Base-by-base conservation (phyloP, 768 basidiomycete species). In the Trametes cubensis region DNA sequence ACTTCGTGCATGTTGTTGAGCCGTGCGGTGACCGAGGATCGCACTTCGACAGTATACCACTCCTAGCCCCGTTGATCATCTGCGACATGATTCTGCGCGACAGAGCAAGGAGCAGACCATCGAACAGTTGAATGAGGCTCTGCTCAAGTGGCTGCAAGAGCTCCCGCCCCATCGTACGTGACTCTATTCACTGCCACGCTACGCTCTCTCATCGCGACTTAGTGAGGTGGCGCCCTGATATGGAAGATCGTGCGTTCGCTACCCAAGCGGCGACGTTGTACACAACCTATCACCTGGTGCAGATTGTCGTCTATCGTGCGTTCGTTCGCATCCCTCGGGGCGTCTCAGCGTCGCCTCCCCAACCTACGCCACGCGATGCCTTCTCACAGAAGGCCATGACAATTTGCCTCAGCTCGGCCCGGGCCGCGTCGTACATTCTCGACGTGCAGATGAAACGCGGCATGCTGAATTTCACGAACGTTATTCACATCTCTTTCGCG, bases 221-320 rank as follows among this genome's bases (percentile, higher is more conserved):
- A 79, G 78, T 79, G 38, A 65, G 63, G 53, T 78, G 82, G 82
- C 77, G 81, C 57, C 77, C 81, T 0, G 71, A 75, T 13, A 74
- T 76, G 26, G 71, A 74, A 39, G 74, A 81, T 65, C 67, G 72
- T 6, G 59, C 65, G 0, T 74, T 77, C 40, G 80, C 83, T 45
- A 72, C 73, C 26, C 79, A 81, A 63, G 78, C 79, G 0, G 78
- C 79, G 1, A 71, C 74, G 10, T 70, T 85, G 0, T 78, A 79
- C 59, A 68, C 76, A 3, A 70, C 75, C 2, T 85, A 81, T 69
- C 82, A 90, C 66, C 79, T 87, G 58, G 75, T 85, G 15, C 85
- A 89, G 71, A 91, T 93, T 63, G 77, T 89, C 39, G 79, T 91
- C 41, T 90, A 93, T 72, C 85, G 90, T 2, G 87, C 90, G 0